Base-by-base conservation (phyloP, 129 eudicot genomes). In the Ambrosia artemisiifolia region DNA sequence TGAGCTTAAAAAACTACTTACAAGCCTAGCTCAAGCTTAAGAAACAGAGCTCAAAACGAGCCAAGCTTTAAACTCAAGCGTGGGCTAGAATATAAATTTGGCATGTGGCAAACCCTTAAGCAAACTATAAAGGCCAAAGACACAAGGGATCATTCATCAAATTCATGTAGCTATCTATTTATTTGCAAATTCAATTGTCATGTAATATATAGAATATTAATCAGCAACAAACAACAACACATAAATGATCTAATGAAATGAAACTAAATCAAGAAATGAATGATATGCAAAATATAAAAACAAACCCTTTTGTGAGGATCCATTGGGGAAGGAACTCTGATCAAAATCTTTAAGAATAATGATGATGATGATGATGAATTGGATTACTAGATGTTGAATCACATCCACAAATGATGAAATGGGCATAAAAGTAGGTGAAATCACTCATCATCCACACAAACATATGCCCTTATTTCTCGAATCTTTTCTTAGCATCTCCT, bases 281-380 rank as follows among this genome's bases (percentile, higher is more conserved):
- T 24, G 28, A 24, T 24, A 24, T 0, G 28, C 28, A 24, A 24
- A 24, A 24, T 24, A 24, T 66, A 33, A 60, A 61, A 16, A 28
- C 50, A 51, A 64, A 92, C 96, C 98, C 87, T 89, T 67, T 85
- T 87, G 67, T 81, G 89, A 70, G 87, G 86, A 92, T 92, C 96
- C 98, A 92, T 92, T 7, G 79, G 78, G 67, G 28, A 48, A 69
- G 56, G 88, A 19, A 88, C 92, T 66, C 75, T 76, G 40, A 89
- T 78, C 5, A 76, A 92, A 82, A 63, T 78, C 82, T 68, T 73
- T 77, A 83, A 83, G 55, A 9, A n/a, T 53, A 61, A 81, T 36
- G 50, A 70, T 46, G 36, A 24, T 42, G 66, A 51, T 67, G 75
- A 43, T 28, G 75, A 17, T 53, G 33, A 44, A 8, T 68, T 76